Evolutionary conservation across 2,329 filamentous ascomycete genomes (phyloP).

Genomic region (Penicillium paneum): DNA sequence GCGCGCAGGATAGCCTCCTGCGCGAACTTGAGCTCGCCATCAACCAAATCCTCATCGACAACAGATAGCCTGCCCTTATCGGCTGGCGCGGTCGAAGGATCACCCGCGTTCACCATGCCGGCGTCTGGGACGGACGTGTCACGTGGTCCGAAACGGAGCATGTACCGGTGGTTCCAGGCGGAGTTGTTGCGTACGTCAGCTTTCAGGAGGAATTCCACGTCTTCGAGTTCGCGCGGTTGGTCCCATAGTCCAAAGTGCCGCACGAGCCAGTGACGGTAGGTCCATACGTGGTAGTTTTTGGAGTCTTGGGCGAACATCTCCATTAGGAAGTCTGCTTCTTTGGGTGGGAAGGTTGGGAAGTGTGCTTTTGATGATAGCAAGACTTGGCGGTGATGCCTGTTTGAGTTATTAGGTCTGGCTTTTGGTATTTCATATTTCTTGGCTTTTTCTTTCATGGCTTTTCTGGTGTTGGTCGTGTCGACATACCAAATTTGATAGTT

Average conservation of each 20-base stretch:
- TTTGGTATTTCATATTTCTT: neutral
- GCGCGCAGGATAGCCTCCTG: slow-evolving; percentile 70
- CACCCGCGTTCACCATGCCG: slow-evolving; percentile 34
- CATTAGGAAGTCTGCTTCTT: slow-evolving; percentile 72
- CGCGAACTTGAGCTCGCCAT: slow-evolving; percentile 72
- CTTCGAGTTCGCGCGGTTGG: slow-evolving; percentile 60
- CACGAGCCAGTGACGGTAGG: slow-evolving; percentile 79
- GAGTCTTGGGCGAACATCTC: slow-evolving; percentile 79
- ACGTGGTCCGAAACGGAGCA: slow-evolving; percentile 72
- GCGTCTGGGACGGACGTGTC: slow-evolving; percentile 39
- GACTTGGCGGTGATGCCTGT: slow-evolving; percentile 59
- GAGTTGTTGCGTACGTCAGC: slow-evolving; percentile 92
- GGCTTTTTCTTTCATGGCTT: neutral
- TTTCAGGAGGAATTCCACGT: slow-evolving; percentile 69
- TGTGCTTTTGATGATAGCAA: slow-evolving; percentile 48
- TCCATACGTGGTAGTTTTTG: slow-evolving; percentile 99
- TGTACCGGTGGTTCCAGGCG: slow-evolving; percentile 96
- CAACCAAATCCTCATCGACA: slow-evolving; percentile 62
- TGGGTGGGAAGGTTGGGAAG: slow-evolving; percentile 56
- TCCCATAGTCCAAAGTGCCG: slow-evolving; percentile 59
- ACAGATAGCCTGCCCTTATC: slow-evolving; percentile 36
- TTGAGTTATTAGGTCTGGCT: neutral
- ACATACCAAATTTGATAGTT: slow-evolving; percentile 94
- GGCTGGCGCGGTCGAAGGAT: slow-evolving; percentile 8
- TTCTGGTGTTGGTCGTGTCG: neutral